These are phyloP conservation scores for Avena sativa DNA, from an alignment of 176 grass and related monocot species.

Conservation along the genomic window DNA sequence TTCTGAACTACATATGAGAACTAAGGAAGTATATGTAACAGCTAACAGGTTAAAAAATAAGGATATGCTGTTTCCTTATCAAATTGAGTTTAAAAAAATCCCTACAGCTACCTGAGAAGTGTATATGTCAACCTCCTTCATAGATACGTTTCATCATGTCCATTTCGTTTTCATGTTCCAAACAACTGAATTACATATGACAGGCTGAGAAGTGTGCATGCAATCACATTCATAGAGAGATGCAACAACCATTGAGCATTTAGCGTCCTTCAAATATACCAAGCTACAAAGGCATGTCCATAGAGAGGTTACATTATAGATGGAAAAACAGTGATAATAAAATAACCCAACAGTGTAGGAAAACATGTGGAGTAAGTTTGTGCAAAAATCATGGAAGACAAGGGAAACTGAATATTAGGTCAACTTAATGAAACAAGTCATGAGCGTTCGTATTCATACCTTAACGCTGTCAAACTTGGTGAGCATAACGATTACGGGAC, in stretches of 20 bases:
- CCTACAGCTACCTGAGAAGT: background rate
- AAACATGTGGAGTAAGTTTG: background rate
- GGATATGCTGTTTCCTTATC: background rate
- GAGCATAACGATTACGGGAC: slow-evolving; percentile 93
- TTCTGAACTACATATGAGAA: slow-evolving; percentile 26
- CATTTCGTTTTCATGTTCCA: slow-evolving; percentile 1
- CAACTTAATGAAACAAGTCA: slow-evolving; percentile 35
- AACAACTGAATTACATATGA: slow-evolving; percentile 22
- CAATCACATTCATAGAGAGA: slow-evolving; percentile 21
- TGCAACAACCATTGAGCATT: slow-evolving; percentile 10
- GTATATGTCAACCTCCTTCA: background rate
- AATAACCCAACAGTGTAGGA: background rate
- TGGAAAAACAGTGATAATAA: slow-evolving; percentile 22
- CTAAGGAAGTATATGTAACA: background rate
- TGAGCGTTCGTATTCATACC: slow-evolving; percentile 47
- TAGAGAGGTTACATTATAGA: slow-evolving; percentile 27
- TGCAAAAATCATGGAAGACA: background rate
- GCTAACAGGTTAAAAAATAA: background rate
- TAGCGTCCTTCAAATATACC: slow-evolving; percentile 13
- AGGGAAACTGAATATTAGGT: background rate
- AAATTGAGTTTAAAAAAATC: background rate
- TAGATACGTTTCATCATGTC: background rate
- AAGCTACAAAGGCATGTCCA: slow-evolving; percentile 15
- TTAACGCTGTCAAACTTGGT: slow-evolving; percentile 69
- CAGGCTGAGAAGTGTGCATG: slow-evolving; percentile 13